A percentile compares a stretch with the other conserved stretches of the same genome.
phyloP scores from a whole-genome alignment of 345 rosid species.

The Clausena lansium region DNA sequence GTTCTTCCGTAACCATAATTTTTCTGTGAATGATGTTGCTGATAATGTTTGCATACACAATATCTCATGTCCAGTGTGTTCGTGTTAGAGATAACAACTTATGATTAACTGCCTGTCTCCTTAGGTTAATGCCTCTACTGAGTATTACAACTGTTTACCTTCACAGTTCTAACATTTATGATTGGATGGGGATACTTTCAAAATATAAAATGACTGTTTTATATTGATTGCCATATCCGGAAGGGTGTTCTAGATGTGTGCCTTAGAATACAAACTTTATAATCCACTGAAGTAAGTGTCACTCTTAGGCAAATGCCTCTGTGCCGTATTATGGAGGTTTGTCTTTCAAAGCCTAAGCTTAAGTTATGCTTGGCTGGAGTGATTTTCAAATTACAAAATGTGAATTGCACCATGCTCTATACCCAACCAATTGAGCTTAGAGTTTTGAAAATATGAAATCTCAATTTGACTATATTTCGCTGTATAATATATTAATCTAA shows the following conservation, averaged over 20 bases:
- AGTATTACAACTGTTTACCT: too few relatives aligned
- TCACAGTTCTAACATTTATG: too few relatives aligned
- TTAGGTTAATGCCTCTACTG: too few relatives aligned
- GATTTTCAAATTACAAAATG: not conserved
- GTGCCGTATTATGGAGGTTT: not conserved
- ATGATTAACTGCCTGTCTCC: too few relatives aligned
- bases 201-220: too few relatives aligned
- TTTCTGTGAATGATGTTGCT: not conserved
- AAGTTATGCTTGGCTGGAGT: not conserved
- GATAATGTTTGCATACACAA: not conserved
- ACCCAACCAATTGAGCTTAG: not conserved
- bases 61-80: not conserved
- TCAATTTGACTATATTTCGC: not conserved
- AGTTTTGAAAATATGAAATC: not conserved
- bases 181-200: too few relatives aligned
- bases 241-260: not conserved
- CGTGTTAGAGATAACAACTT: too few relatives aligned
- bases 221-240: not conserved
- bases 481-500: not conserved
- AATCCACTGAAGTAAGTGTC: not conserved
- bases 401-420: not conserved
- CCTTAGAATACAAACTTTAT: not conserved
- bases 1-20: too few relatives aligned
- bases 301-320: not conserved
- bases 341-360: not conserved